Evolutionary conservation across 2,329 filamentous ascomycete genomes (phyloP), one percentile per base, ranked within the genome.

Genomic region (Dendrostoma leiphaemia): DNA sequence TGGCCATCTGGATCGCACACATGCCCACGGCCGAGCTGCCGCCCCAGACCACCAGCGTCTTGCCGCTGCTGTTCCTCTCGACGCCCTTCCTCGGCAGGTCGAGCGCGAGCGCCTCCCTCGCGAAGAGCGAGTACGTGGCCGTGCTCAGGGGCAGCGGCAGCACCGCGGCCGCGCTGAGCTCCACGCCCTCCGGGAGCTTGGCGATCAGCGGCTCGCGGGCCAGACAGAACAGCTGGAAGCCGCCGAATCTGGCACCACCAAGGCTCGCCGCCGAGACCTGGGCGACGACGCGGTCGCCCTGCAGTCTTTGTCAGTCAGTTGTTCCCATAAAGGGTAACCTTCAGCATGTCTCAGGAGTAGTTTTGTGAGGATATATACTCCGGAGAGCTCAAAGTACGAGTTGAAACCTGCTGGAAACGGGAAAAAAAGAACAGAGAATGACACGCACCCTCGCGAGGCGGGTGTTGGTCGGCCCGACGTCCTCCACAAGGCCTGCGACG

Each of bases 1-100:
- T 47, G 21, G 61, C 61, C 19, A 62, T 46, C 52, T 63, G 60
- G 23, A 59, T 59, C 2, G 56, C 54, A 43, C 59, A 53, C 19
- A 52, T 56, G 21, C 61, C 61, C 2, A 78, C 74, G 38, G 66
- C 70, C 4, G 71, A 70, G 2, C 75, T 71, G 4, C 76, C 79
- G 32, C 77, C 77, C 73, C 75, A 80, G 17, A 81, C 63, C 10
- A 81, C 62, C 0, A 78, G 21, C 3, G 46, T 38, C 49, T 32
- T 34, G 4, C 31, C 32, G 4, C 8, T 29, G 35, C 28, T 32
- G 21, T 26, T 19, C 3, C 24, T 8, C 28, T 6, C 13, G 19
- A 46, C 51, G n/a, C 28, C 43, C 7, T 26, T 28, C 28, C 10
- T 17, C 5, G 58, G 60, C 49, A 8, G 56, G 35, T 21, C 57